Percentiles rank a stretch among this genome's conserved stretches.
phyloP scores from a whole-genome alignment of 768 basidiomycete species.

The Rhizopogon vesiculosus region DNA sequence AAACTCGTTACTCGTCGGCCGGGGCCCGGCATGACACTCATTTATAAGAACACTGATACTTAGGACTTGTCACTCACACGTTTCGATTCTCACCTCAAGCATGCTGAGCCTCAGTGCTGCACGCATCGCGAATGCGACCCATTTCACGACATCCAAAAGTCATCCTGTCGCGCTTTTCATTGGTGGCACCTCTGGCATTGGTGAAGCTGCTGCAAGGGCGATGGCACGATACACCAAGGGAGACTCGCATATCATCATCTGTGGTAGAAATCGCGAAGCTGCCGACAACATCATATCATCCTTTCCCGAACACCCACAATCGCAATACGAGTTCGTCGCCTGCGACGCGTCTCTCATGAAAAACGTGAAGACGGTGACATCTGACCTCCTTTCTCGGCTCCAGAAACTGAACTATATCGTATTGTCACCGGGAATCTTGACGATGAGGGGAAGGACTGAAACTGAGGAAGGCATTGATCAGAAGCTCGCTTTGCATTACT shows the following conservation, averaged over 20 bases:
- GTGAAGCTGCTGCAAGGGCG: conserved; percentile 40
- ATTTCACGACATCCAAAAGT: conserved; percentile 9
- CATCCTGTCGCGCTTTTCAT: conserved; percentile 36
- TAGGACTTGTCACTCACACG: no score
- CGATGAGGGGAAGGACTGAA: conserved; percentile 33
- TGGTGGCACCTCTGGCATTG: conserved; percentile 40
- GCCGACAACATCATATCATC: conserved; percentile 41
- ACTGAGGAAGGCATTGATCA: conserved; percentile 42
- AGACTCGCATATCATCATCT: conserved; percentile 46
- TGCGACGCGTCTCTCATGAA: conserved; percentile 51
- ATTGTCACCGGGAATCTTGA: conserved; percentile 39
- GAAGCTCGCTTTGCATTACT: conserved; percentile 44
- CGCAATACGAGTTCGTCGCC: conserved; percentile 40
- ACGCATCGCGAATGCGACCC: conserved; percentile 30
- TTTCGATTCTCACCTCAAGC: no score
- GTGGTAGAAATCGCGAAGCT: conserved; percentile 45
- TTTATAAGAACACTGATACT: no score
- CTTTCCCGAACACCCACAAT: conserved; percentile 31
- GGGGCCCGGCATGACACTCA: no score
- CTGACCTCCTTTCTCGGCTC: conserved; percentile 25
- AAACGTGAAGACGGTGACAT: conserved; percentile 37
- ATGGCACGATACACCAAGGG: conserved; percentile 44
- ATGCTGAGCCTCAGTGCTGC: conserved; percentile 5
- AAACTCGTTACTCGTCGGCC: no score
- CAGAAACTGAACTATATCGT: conserved; percentile 52